Base-by-base conservation (phyloP, 169 alveolate species). In the Ichthyophthirius multifiliis region DNA sequence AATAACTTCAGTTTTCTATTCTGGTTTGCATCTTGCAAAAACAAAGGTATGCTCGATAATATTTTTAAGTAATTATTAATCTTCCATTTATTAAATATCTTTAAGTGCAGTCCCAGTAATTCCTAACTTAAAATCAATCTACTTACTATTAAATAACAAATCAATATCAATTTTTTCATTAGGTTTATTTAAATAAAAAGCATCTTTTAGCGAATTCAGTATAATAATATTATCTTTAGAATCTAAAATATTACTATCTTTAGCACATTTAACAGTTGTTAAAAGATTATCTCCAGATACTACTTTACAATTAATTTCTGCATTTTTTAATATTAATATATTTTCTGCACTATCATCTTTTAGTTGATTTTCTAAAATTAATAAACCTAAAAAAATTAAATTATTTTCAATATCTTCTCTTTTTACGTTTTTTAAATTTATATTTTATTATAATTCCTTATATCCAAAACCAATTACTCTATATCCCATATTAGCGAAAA, bases 401-500 rank as follows among this genome's bases (percentile, higher is more conserved):
- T 27, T n/a, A 35, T 75, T 35, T 47, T 75, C 83, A 13, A 45
- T 13, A 15, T 74, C 80, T 48, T 0, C 9, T n/a, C 67, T 34
- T 18, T 48, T 34, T 5, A 48, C 3, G 5, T 15, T 48, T 0
- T 7, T 16, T 27, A 48, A 48, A 18, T 20, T 23, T 20, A 27
- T 6, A 16, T 48, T 39, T 30, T 34, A 18, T 23, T 47, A 18
- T 20, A 76, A 12, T 39, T 39, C 73, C 31, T 62, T 76, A 27
- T 76, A 37, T 4, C 75, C 83, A 55, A 76, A 41, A 41, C 76
- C 83, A 30, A 76, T 4, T 4, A 76, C 76, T 43, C 83, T 76
- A 20, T 48, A 76, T 9, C 83, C 83, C 43, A 55, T 16, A 16
- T 23, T 35, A 39, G 83, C 62, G 3, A n/a, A 62, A 34, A 34